Evolutionary conservation across 495 filamentous ascomycete species (phyloP).

Genomic region (Viridothelium virens): DNA sequence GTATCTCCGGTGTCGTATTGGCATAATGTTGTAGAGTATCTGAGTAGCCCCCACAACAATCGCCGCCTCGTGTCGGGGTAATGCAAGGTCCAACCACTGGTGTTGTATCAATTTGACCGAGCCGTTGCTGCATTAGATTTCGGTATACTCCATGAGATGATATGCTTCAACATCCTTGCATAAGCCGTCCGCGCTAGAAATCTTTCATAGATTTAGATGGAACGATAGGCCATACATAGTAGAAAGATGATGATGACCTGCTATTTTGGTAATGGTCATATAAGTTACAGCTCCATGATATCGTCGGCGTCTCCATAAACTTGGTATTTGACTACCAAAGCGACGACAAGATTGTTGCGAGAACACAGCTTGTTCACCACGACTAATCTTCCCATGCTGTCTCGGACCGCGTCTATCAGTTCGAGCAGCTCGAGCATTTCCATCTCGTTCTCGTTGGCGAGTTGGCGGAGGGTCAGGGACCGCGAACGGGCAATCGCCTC

Average conservation of each 20-base stretch:
- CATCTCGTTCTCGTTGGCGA: constrained; percentile 31
- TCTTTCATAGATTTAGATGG: not conserved
- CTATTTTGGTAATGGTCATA: not conserved
- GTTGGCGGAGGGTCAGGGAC: constrained; percentile 29
- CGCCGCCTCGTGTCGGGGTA: not conserved
- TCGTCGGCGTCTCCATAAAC: constrained; percentile 22
- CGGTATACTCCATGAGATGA: not conserved
- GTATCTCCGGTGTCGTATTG: not conserved
- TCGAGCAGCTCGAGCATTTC: constrained; percentile 26
- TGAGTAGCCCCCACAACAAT: not conserved
- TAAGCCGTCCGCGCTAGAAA: not conserved
- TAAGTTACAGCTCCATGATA: not conserved
- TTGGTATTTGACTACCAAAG: constrained; percentile 29
- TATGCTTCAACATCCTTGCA: not conserved
- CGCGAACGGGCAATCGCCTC: constrained; percentile 28
- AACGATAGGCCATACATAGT: not conserved
- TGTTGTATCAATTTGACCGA: not conserved
- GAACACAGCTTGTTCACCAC: constrained; percentile 32
- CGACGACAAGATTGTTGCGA: constrained; percentile 18
- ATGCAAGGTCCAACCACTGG: not conserved
- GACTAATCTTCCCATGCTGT: constrained; percentile 30
- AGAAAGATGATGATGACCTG: not conserved
- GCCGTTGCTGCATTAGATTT: not conserved
- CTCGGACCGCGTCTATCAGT: constrained; percentile 27
- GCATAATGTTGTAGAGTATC: not conserved